These are phyloP conservation scores for Penicillium digitatum DNA, from an alignment of 2,329 filamentous ascomycete species.

Conservation along the genomic window DNA sequence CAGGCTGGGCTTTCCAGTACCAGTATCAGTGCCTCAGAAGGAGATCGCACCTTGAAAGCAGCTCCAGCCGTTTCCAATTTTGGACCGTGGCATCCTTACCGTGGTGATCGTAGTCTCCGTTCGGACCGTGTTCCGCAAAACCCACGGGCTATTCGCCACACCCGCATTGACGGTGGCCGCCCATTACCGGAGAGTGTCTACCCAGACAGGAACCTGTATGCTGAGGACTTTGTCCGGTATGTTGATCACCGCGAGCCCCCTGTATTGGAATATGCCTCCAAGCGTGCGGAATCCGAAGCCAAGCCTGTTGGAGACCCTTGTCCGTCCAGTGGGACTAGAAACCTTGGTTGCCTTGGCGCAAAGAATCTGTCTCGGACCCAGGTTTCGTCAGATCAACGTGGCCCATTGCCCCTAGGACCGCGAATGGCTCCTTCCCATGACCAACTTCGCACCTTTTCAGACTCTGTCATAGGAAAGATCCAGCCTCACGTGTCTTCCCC, in stretches of 20 bases:
- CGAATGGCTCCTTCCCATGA: conserved; percentile 14
- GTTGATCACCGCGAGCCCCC: conserved; percentile 28
- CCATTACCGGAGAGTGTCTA: conserved; percentile 16
- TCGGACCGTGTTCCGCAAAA: conserved; percentile 11
- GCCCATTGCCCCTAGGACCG: conserved; percentile 10
- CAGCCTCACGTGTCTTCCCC: conserved; percentile 8
- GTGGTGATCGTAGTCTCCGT: conserved; percentile 16
- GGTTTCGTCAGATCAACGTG: conserved; percentile 11
- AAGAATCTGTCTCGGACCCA: conserved; percentile 16
- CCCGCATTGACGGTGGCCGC: conserved; percentile 17
- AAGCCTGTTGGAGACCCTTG: conserved; percentile 14
- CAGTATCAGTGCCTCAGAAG: conserved; percentile 16
- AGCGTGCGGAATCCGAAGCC: conserved; percentile 14
- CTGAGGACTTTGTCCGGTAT: conserved; percentile 37
- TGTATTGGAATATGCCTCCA: conserved; percentile 19
- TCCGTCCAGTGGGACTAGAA: conserved; percentile 12
- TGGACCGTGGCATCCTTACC: conserved; percentile 17
- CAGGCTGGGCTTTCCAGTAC: conserved; percentile 14
- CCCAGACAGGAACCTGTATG: conserved; percentile 30
- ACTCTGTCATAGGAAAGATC: conserved; percentile 6
- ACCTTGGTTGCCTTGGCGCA: conserved; percentile 12
- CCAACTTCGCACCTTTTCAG: conserved; percentile 12
- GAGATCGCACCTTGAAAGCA: conserved; percentile 20
- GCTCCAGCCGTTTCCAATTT: conserved; percentile 13
- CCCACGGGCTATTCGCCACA: conserved; percentile 11